phyloP scores from a whole-genome alignment of 306 rosid species.

The Quercus agrifolia region DNA sequence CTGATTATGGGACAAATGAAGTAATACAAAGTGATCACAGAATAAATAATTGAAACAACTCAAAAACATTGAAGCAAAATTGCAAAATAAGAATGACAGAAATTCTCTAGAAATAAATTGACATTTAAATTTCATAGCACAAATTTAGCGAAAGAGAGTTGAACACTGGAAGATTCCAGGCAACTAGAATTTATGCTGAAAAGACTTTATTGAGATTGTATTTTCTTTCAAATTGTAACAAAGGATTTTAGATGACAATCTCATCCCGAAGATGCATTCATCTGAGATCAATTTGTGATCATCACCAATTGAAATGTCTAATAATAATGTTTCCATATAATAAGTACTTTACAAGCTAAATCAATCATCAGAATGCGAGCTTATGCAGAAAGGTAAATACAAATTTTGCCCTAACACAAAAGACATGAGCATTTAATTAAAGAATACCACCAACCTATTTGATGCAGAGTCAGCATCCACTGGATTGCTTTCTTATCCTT shows the following conservation, averaged over 20 bases:
- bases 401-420: neutral
- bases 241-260: neutral
- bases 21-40: neutral
- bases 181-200: neutral
- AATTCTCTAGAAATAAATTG: neutral
- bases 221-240: neutral
- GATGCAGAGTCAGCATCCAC: conserved; percentile 98
- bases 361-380: neutral
- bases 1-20: neutral
- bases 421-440: neutral
- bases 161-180: neutral
- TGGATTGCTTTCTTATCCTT: conserved; percentile 71
- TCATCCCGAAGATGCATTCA: neutral
- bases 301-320: neutral
- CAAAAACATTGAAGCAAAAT: no score
- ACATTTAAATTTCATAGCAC: neutral
- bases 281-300: neutral
- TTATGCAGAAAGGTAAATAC: neutral
- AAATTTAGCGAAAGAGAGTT: neutral
- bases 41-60: neutral
- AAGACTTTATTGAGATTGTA: neutral
- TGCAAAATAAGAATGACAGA: no score
- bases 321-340: neutral
- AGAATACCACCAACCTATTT: conserved; percentile 67
- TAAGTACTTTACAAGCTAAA: neutral